phyloP scores from a whole-genome alignment of 257 asterid genomes.

The Marsdenia floribunda region DNA sequence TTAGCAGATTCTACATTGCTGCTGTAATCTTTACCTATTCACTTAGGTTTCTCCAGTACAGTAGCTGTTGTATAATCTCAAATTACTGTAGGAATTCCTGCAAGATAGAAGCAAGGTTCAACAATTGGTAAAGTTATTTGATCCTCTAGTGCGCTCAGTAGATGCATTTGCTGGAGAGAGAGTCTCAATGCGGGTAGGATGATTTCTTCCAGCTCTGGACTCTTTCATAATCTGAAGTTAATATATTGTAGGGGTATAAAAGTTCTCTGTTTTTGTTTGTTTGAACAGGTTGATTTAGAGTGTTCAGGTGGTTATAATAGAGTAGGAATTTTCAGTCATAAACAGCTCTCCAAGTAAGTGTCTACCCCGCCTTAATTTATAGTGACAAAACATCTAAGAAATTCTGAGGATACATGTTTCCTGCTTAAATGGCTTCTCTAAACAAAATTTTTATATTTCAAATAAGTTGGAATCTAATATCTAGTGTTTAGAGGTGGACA shows the following conservation, averaged over 20 bases:
- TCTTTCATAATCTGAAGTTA: neutral
- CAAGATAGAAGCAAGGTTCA: conserved; percentile 82
- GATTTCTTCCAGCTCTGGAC: neutral
- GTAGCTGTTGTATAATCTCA: neutral
- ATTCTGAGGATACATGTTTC: neutral
- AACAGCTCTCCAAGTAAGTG: conserved; percentile 55
- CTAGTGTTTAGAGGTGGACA: neutral
- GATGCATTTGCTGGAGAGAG: conserved; percentile 68
- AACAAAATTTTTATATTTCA: neutral
- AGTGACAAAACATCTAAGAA: neutral
- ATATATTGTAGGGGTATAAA: neutral
- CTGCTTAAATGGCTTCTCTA: neutral
- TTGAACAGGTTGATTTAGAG: conserved; percentile 80
- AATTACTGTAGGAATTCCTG: conserved; percentile 56
- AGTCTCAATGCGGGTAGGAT: conserved; percentile 84
- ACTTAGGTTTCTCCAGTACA: neutral
- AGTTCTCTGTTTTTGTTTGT: neutral
- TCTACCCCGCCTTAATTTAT: neutral
- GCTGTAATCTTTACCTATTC: neutral
- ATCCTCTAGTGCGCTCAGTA: conserved; percentile 72
- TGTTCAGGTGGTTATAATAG: conserved; percentile 64
- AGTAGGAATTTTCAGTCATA: conserved; percentile 89
- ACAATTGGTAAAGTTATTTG: conserved; percentile 61
- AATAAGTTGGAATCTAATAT: neutral
- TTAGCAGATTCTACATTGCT: neutral